phyloP scores from a whole-genome alignment of 306 rosid species.

The Prunus campanulata region DNA sequence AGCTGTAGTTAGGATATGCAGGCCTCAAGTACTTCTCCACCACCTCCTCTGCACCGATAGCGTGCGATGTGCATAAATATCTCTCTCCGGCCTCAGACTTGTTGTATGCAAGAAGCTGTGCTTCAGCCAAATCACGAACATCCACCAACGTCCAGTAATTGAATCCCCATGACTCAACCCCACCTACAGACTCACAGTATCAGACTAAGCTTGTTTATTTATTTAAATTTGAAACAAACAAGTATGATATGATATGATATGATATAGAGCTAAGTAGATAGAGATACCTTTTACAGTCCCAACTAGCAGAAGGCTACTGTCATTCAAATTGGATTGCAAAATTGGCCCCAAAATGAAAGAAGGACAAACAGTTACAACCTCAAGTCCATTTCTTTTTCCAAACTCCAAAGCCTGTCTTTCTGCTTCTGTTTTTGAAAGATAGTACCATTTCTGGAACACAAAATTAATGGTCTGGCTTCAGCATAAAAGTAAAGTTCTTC shows the following conservation, averaged over 20 bases:
- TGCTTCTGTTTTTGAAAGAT: conserved; percentile 61
- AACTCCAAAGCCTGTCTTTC: conserved; percentile 54
- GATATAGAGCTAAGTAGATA: no score
- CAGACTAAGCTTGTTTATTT: no score
- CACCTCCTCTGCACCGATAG: conserved; percentile 19
- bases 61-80: conserved; percentile 38
- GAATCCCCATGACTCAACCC: conserved; percentile 36
- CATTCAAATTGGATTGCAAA: conserved; percentile 44
- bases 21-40: conserved; percentile 37
- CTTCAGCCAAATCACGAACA: conserved; percentile 46
- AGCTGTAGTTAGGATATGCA: conserved; percentile 41
- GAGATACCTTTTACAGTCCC: conserved; percentile 39
- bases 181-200: neutral
- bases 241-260: no score
- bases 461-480: neutral
- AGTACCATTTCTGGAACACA: conserved; percentile 58
- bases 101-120: conserved; percentile 42
- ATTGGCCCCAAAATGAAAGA: conserved; percentile 44
- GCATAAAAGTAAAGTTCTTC: neutral
- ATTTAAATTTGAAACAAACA: no score
- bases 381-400: conserved; percentile 44
- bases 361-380: conserved; percentile 51
- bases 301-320: conserved; percentile 39
- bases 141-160: conserved; percentile 33
- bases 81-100: conserved; percentile 48